Conservation (phyloP, 495 filamentous ascomycete genomes). For the Cladorrhinum samala region DNA sequence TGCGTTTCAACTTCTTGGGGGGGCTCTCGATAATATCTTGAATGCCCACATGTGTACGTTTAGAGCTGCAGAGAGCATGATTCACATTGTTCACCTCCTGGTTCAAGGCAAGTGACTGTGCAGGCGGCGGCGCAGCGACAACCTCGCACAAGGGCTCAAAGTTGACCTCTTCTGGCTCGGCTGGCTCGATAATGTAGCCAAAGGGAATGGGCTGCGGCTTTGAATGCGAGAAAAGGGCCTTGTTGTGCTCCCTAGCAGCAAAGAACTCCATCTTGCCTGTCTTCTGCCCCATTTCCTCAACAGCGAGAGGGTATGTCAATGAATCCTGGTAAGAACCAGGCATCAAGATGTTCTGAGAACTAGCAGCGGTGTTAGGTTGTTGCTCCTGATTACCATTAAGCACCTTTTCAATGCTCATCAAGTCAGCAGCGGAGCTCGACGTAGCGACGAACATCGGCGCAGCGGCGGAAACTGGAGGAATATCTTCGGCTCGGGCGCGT, state of each 20-base stretch:
- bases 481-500: no score
- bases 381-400: no score
- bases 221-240: background rate
- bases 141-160: background rate
- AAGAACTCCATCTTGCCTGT: constrained; percentile 38
- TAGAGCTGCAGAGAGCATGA: background rate
- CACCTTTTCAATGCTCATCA: no score
- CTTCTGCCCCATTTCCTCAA: constrained; percentile 25
- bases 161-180: no score
- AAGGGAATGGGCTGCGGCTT: background rate
- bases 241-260: constrained; percentile 34
- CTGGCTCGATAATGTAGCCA: background rate
- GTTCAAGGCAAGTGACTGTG: no score
- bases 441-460: no score
- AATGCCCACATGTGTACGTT: constrained; percentile 25
- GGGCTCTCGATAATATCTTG: constrained; percentile 24
- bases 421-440: no score
- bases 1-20: constrained; percentile 14
- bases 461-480: no score
- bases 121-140: background rate
- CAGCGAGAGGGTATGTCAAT: constrained; percentile 5
- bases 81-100: no score
- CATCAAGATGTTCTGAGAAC: constrained; percentile 13
- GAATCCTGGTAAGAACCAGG: constrained; percentile 36
- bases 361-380: no score